Percentiles rank a stretch among this genome's conserved stretches.
Conservation (phyloP, 2,329 filamentous ascomycete genomes). For the Aspergillus vadensis region DNA sequence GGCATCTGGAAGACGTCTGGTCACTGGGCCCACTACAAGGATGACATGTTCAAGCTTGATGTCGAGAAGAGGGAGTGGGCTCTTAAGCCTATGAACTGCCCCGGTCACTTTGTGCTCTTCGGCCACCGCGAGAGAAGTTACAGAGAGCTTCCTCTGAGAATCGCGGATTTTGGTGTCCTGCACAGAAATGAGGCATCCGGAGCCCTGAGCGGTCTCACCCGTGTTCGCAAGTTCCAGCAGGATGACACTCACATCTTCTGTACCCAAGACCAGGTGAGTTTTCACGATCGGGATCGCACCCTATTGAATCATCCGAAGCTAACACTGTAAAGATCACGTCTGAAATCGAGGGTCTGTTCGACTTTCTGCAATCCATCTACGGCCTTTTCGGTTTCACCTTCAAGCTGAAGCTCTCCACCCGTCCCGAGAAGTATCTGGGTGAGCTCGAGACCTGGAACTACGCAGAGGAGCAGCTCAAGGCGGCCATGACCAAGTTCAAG, state of each 20-base stretch:
- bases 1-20: constrained; percentile 92
- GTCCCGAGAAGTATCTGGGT: constrained; percentile 85
- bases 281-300: neutral
- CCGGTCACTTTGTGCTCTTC: constrained; percentile 89
- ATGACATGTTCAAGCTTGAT: constrained; percentile 91
- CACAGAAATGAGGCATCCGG: constrained; percentile 96
- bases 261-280: constrained; percentile 67
- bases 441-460: constrained; percentile 84
- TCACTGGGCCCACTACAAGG: constrained; percentile 90
- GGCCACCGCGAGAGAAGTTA: constrained; percentile 82
- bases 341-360: constrained; percentile 81
- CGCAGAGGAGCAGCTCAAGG: constrained; percentile 78
- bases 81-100: constrained; percentile 98
- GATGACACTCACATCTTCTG: constrained; percentile 98
- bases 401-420: constrained; percentile 91
- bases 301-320: constrained; percentile 2
- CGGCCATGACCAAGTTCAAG: constrained; percentile 77
- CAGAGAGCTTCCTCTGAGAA: constrained; percentile 83
- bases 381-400: constrained; percentile 85
- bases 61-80: constrained; percentile 81
- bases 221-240: constrained; percentile 91
- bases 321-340: constrained; percentile 54
- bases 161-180: constrained; percentile 93
- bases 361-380: constrained; percentile 80
- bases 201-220: constrained; percentile 83